Conservation (phyloP, 1,139 yeast genomes). For the Diutina rugosa region DNA sequence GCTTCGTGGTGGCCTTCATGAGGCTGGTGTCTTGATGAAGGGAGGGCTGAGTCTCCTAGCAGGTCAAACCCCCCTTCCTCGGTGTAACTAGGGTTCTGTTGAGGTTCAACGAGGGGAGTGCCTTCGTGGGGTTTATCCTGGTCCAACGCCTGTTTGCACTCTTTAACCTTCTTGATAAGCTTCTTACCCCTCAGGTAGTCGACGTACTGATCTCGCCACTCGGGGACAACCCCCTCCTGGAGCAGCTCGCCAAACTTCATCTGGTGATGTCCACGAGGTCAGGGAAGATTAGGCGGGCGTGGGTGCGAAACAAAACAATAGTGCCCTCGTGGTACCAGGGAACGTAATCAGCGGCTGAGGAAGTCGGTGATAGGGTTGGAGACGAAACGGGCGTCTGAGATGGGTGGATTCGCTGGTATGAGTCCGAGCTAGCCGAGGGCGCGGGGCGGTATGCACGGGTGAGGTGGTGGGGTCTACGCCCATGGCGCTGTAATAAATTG, state of each 20-base stretch:
- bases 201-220: conserved; percentile 74
- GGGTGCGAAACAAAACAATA: background rate
- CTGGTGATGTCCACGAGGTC: background rate
- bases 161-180: conserved; percentile 16
- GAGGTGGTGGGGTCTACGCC: too few species aligned
- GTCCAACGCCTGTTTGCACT: conserved; percentile 4
- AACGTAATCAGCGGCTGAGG: background rate
- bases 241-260: conserved; percentile 57
- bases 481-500: too few species aligned
- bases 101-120: conserved; percentile 19
- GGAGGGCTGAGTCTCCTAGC: background rate
- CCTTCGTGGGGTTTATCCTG: conserved; percentile 9
- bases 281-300: background rate
- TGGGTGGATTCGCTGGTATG: too few species aligned
- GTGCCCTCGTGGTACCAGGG: background rate
- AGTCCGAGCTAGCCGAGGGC: too few species aligned
- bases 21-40: conserved; percentile 2
- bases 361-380: too few species aligned
- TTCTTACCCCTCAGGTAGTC: conserved; percentile 51
- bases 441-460: too few species aligned
- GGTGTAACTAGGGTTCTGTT: background rate
- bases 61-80: background rate
- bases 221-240: conserved; percentile 58
- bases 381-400: too few species aligned
- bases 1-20: background rate